phyloP scores from a whole-genome alignment of 2,329 filamentous ascomycete genomes.

The Lecanicillium sp. region DNA sequence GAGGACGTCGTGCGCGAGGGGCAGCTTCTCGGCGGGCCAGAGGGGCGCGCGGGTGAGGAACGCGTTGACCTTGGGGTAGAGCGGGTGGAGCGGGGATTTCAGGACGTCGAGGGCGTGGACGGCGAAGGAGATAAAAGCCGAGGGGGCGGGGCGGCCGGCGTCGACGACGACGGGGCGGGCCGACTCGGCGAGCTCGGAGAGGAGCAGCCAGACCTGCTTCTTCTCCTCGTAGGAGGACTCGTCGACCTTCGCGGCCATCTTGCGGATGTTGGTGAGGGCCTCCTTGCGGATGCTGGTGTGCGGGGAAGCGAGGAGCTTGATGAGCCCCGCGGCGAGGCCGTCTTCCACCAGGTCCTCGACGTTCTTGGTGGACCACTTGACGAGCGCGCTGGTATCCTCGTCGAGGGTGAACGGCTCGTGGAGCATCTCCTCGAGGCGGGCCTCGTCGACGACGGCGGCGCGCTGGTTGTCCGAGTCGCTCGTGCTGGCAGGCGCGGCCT shows the following conservation, averaged over 20 bases:
- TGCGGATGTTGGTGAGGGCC: conserved; percentile 62
- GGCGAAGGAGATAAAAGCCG: conserved; percentile 70
- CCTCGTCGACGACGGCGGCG: conserved; percentile 23
- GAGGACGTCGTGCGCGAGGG: conserved; percentile 60
- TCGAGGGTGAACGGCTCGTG: conserved; percentile 38
- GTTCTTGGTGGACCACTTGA: conserved; percentile 69
- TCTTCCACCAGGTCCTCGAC: conserved; percentile 75
- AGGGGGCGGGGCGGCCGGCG: conserved; percentile 58
- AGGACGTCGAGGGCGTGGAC: conserved; percentile 63
- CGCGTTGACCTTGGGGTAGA: conserved; percentile 81
- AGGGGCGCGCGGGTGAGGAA: conserved; percentile 73
- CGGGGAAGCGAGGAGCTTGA: conserved; percentile 69
- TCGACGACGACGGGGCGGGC: conserved; percentile 49
- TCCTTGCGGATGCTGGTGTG: conserved; percentile 74
- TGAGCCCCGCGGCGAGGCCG: conserved; percentile 61
- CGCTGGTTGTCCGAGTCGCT: background rate
- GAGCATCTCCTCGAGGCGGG: conserved; percentile 48
- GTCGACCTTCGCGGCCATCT: conserved; percentile 56
- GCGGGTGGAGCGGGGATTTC: conserved; percentile 67
- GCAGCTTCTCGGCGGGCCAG: conserved; percentile 69
- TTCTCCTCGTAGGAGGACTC: conserved; percentile 69
- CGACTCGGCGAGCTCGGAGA: conserved; percentile 77
- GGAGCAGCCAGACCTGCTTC: conserved; percentile 70
- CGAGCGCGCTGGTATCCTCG: conserved; percentile 47
- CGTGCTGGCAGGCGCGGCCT: background rate